Base-by-base conservation (phyloP, 2,329 filamentous ascomycete genomes). In the Diaporthe australafricana region DNA sequence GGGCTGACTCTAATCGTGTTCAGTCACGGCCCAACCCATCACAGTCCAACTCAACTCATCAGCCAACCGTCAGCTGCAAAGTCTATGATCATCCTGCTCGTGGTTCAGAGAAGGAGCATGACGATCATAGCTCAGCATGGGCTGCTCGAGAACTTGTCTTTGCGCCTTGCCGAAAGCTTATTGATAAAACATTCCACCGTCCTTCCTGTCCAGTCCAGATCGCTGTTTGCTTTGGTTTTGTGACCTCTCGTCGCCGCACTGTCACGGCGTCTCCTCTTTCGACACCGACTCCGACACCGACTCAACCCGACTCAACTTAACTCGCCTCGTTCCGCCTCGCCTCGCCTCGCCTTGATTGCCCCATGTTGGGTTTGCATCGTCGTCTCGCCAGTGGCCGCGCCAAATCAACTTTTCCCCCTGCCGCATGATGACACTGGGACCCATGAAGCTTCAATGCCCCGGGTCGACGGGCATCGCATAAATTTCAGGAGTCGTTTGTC, bases 331-430 rank as follows among this genome's bases (percentile, higher is more conserved):
- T 11, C 32, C 32, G 30, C 35, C 53, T 38, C 20, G 56, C 32
- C 27, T 22, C 7, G 57, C 40, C 40, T 30, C 47, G 40, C 57
- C 56, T 32, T 62, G 56, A n/a, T 63, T 35, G 25, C 57, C 57
- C 57, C 42, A 63, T 63, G 27, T 63, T 63, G 57, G 57, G 57
- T 63, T 63, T 48, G 27, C 57, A 48, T 63, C 57, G 57, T 63
- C 57, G 57, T 63, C 57, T 48, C 42, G 57, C 57, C 42, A 63
- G 27, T 63, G 42, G 57, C 42, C 57, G 14, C 57, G 27, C 57
- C 57, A 16, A 63, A 63, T 20, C 57, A 63, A 12, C 57, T 48
- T 35, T 48, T 11, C 14, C 57, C 42, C 60, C 22, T 63, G 60
- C 42, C 60, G 60, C 60, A 63, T 63, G 27, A 63, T 48, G 38